Evolutionary conservation across 768 basidiomycete genomes (phyloP), one percentile per base, ranked within the genome.

Genomic region (Lentinula guzmanii): DNA sequence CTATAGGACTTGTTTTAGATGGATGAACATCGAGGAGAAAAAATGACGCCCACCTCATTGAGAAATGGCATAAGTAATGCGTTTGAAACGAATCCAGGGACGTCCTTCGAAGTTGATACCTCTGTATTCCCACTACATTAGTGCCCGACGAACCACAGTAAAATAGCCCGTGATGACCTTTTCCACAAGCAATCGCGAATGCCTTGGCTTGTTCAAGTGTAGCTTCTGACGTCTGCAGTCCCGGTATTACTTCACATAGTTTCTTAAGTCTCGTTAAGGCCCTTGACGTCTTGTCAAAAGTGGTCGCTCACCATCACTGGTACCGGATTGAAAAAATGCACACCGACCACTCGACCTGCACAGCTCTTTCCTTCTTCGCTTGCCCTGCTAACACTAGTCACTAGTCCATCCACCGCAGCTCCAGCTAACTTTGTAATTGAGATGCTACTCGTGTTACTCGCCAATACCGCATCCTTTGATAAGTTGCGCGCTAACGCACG

Each of bases 31-130:
- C 7, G 63, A 33, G 31, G 35, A 52, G 31, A 28, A 21, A n/a
- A 53, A 24, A 28, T 52, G 34, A 13, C 2, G 56, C 76, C 60
- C 67, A 87, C 87, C 81, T 98, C 96, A 66, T 98, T 98, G 66
- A 98, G 89, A 75, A 95, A 98, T 1, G 96, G 96, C 93, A 98
- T 98, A 48, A 98, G 76, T 34, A 95, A 81, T 0, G 93, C 94
- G 68, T 97, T 95, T 1, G 93, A 91, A n/a, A 95, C 92, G 72
- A 94, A 95, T 4, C 93, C 95, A 3, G 95, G 95, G 0, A 95
- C 92, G 68, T 98, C 95, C 67, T 91, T 85, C 0, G 93, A 95
- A 3, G 83, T 84, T 1, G 94, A 90, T 1, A 98, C 94, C 80
- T 94, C 93, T 95, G 69, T n/a, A 34, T 3, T 28, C 16, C 4